Base-by-base conservation (phyloP, 768 basidiomycete species). In the Termitomyces sp. region DNA sequence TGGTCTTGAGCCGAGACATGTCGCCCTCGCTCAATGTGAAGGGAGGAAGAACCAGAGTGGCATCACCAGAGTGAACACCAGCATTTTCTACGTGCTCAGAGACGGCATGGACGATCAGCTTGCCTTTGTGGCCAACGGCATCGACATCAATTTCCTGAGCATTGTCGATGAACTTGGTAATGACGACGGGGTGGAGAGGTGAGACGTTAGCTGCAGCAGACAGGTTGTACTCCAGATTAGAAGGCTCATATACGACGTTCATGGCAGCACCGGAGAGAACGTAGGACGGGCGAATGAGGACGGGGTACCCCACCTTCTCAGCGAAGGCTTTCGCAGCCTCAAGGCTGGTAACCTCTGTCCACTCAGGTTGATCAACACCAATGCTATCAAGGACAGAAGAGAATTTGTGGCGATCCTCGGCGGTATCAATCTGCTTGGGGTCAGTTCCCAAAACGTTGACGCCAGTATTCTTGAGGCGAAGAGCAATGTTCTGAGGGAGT, bases 11-110 rank as follows among this genome's bases (percentile, higher is more conserved):
- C 58, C 95, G 92, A 9, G 78, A 79, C 77, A 99, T 86, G 66
- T 98, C 97, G 30, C 69, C 68, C 47, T 84, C 78, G 47, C 76
- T 73, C 44, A 98, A 79, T 0, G 93, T 91, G 78, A 91, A 89
- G 2, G 97, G 97, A 44, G 97, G 97, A 6, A 99, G 85, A 64
- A 98, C 95, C 55, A 99, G 84, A 0, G 97, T 99, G 15, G 97
- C 97, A 70, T 98, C 97, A 51, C 97, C 96, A 61, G 96, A 99
- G 74, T 99, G 96, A 13, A 98, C 95, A 71, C 96, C 96, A 13
- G 96, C 96, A 66, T 97, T 95, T 75, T 99, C 97, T 58, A 98
- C 93, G 71, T 99, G 97, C 72, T 99, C 97, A 4, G 96, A 98
- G 58, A 99, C 83, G 55, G 96, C 96, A 66, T 98, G 96, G 33